Percentiles rank a stretch among this genome's conserved stretches.
These are phyloP conservation scores for Parsonsia alboflavescens DNA, from an alignment of 257 asterid species.

Conservation along the genomic window DNA sequence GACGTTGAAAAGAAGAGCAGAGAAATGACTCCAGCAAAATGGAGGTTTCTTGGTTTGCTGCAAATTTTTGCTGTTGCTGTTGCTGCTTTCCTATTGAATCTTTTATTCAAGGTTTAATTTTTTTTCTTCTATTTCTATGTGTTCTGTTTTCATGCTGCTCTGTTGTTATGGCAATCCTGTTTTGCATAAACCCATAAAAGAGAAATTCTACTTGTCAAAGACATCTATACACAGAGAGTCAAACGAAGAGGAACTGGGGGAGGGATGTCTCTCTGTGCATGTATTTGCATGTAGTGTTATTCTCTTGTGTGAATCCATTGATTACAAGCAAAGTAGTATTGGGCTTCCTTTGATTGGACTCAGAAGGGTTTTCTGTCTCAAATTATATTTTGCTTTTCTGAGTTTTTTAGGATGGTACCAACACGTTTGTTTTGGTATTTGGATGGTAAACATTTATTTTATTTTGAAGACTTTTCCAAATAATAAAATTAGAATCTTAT, in stretches of 20 bases:
- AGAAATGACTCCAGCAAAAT: conserved; percentile 54
- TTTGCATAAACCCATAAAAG: not conserved
- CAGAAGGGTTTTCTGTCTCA: not conserved
- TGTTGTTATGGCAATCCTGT: not conserved
- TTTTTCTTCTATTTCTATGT: not conserved
- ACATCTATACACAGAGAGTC: not conserved
- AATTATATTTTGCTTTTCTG: not conserved
- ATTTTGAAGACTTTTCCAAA: not conserved
- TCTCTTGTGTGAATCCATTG: not conserved
- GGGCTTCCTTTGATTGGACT: not conserved
- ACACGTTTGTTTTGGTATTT: not conserved
- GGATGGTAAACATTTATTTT: not conserved
- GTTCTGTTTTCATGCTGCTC: not conserved
- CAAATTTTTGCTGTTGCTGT: conserved; percentile 62
- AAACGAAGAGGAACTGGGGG: not conserved
- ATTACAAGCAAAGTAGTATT: not conserved
- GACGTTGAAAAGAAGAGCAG: conserved; percentile 17
- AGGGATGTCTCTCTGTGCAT: not conserved
- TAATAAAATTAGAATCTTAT: not conserved
- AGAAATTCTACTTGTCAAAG: not conserved
- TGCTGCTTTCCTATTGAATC: conserved; percentile 44
- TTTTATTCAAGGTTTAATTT: conserved; percentile 52
- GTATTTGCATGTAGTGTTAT: not conserved
- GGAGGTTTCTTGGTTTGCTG: conserved; percentile 50
- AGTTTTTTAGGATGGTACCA: not conserved